These are phyloP conservation scores for Hyphopichia homilentoma DNA, from an alignment of 805 yeast species.

Conservation along the genomic window DNA sequence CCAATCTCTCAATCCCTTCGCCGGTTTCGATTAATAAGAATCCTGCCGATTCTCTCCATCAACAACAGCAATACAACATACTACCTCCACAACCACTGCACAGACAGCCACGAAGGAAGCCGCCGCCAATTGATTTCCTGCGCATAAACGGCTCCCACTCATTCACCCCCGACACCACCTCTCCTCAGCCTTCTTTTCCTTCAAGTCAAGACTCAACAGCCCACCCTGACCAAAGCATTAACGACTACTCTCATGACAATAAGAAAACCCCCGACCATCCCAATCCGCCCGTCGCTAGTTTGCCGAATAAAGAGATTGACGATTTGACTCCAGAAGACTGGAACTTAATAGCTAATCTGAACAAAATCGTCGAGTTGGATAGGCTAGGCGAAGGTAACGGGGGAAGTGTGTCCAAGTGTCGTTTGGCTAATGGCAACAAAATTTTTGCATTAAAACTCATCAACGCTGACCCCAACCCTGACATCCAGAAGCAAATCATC, in stretches of 20 bases:
- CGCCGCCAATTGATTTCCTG: slow-evolving; percentile 42
- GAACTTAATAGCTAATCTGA: slow-evolving; percentile 55
- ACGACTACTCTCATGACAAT: background rate
- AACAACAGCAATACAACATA: slow-evolving; percentile 2
- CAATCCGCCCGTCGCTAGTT: background rate
- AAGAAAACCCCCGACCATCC: background rate
- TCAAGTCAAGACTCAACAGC: slow-evolving; percentile 1
- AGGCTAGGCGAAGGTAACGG: slow-evolving; percentile 93
- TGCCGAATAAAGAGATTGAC: slow-evolving; percentile 45
- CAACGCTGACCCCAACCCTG: slow-evolving; percentile 76
- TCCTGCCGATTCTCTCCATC: slow-evolving; percentile 1
- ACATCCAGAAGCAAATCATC: slow-evolving; percentile 82
- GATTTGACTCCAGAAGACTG: slow-evolving; percentile 73
- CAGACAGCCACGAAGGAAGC: slow-evolving; percentile 33
- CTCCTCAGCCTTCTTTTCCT: background rate
- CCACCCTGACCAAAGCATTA: background rate
- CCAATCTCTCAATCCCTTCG: slow-evolving; percentile 28
- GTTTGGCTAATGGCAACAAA: slow-evolving; percentile 48
- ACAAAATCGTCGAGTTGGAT: slow-evolving; percentile 64
- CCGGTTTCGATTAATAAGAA: slow-evolving; percentile 13
- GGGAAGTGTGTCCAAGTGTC: slow-evolving; percentile 83
- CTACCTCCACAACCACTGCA: slow-evolving; percentile 8
- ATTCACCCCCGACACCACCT: background rate
- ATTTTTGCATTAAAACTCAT: slow-evolving; percentile 82
- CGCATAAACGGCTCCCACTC: slow-evolving; percentile 25